phyloP scores from a whole-genome alignment of 352 stramenopile species.

The Phytophthora chlamydospora region DNA sequence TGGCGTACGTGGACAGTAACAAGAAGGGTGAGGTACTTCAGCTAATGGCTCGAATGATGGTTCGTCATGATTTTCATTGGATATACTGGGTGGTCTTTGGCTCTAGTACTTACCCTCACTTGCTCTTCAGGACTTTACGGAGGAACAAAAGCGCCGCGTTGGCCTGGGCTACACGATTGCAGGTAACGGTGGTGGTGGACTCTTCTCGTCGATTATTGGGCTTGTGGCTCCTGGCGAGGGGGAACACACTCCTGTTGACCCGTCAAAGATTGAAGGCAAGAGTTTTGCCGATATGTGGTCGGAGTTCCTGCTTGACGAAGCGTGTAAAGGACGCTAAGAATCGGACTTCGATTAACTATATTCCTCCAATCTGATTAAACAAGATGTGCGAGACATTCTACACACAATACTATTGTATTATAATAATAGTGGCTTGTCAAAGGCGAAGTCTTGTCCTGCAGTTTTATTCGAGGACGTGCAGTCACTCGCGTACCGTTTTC shows the following conservation, averaged over 20 bases:
- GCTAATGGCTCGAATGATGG: slow-evolving; percentile 80
- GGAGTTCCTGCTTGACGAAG: slow-evolving; percentile 72
- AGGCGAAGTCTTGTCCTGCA: too few species aligned
- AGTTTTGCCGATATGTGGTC: slow-evolving; percentile 76
- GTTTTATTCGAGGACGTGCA: slow-evolving; percentile 7
- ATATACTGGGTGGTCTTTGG: too few species aligned
- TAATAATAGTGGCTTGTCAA: too few species aligned
- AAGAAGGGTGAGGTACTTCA: slow-evolving; percentile 77
- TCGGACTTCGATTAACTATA: too few species aligned
- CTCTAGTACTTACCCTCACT: too few species aligned
- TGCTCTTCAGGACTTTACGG: slow-evolving; percentile 50
- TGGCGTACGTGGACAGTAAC: slow-evolving; percentile 73
- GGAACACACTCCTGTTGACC: slow-evolving; percentile 16
- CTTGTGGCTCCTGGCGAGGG: slow-evolving; percentile 43
- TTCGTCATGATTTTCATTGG: slow-evolving; percentile 16
- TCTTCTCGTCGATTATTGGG: slow-evolving; percentile 73
- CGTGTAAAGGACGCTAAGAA: slow-evolving; percentile 26
- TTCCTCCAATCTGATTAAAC: too few species aligned
- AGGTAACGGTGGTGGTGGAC: slow-evolving; percentile 64
- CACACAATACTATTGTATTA: too few species aligned
- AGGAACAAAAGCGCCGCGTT: slow-evolving; percentile 73
- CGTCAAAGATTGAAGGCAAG: slow-evolving; percentile 58
- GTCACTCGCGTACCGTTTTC: slow-evolving; percentile 15
- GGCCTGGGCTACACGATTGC: slow-evolving; percentile 57
- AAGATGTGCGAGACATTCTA: too few species aligned